Evolutionary conservation across 495 filamentous ascomycete species (phyloP).

Genomic region (Aspergillus conjunctus): DNA sequence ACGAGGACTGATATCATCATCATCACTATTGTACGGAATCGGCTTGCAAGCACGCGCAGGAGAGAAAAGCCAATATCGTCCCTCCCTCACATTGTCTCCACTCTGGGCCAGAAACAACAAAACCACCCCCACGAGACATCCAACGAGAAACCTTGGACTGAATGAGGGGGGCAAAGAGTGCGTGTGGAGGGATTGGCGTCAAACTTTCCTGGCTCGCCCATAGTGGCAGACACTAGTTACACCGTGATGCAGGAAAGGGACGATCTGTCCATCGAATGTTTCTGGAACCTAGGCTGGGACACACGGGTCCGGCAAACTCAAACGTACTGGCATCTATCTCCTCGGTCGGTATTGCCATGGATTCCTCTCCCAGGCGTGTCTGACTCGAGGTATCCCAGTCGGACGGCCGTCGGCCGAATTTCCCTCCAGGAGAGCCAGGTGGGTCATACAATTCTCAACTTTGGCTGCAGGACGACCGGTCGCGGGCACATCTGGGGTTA

Average conservation of each 20-base stretch:
- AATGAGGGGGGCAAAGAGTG: neutral
- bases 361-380: neutral
- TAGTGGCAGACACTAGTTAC: neutral
- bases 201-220: slow-evolving; percentile 1
- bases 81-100: slow-evolving; percentile 8
- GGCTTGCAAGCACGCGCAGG: neutral
- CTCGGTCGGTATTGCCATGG: neutral
- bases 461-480: slow-evolving; percentile 4
- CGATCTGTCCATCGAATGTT: neutral
- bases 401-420: slow-evolving; percentile 15
- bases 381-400: neutral
- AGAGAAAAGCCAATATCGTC: neutral
- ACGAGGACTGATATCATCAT: slow-evolving; percentile 2
- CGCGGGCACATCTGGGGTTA: slow-evolving; percentile 14
- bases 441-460: neutral
- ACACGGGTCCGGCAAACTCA: neutral
- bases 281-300: slow-evolving; percentile 8
- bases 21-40: slow-evolving; percentile 10
- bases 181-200: slow-evolving; percentile 8
- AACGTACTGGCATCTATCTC: slow-evolving; percentile 1
- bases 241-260: neutral
- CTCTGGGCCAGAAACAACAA: neutral
- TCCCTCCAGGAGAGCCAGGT: neutral
- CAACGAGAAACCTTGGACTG: neutral
- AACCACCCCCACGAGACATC: neutral